Conservation (phyloP, 1,284 basidiomycete genomes). For the Ganoderma sp. region DNA sequence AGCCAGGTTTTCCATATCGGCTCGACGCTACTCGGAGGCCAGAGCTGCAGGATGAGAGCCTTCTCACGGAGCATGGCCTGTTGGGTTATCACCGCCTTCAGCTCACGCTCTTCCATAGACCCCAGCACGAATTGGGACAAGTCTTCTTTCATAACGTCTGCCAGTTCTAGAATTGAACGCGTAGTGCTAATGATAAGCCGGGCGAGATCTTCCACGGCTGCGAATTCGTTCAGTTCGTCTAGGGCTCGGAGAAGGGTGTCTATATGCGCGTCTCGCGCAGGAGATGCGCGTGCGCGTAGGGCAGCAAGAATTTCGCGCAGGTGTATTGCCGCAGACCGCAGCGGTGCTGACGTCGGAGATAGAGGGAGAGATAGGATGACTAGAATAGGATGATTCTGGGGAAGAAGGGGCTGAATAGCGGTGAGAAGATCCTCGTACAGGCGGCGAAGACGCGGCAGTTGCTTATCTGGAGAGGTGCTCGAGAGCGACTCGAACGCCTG, state of each 20-base stretch:
- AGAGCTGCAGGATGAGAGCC: constrained; percentile 55
- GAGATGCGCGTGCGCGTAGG: constrained; percentile 67
- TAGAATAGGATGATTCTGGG: constrained; percentile 54
- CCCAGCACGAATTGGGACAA: constrained; percentile 64
- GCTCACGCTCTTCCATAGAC: constrained; percentile 65
- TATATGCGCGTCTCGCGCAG: constrained; percentile 61
- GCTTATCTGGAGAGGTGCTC: constrained; percentile 48
- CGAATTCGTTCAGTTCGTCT: constrained; percentile 37
- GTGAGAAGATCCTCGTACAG: constrained; percentile 60
- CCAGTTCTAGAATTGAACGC: constrained; percentile 54
- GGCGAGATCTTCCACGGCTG: constrained; percentile 42
- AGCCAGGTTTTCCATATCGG: constrained; percentile 52
- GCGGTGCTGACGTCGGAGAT: constrained; percentile 67
- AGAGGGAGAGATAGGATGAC: constrained; percentile 58
- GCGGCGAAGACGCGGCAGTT: constrained; percentile 56
- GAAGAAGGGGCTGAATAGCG: constrained; percentile 59
- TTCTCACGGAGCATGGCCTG: constrained; percentile 62
- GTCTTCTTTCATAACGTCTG: constrained; percentile 67
- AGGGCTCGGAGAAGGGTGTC: constrained; percentile 51
- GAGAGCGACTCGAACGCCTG: constrained; percentile 53
- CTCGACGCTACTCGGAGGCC: constrained; percentile 47
- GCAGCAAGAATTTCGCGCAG: constrained; percentile 56
- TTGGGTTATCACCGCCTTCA: constrained; percentile 54
- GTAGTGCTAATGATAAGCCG: constrained; percentile 51
- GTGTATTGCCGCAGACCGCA: constrained; percentile 59